Evolutionary conservation across 164 flowering plant species (phyloP), one percentile per base, ranked within the genome.

Genomic region (Stephania cephalantha): DNA sequence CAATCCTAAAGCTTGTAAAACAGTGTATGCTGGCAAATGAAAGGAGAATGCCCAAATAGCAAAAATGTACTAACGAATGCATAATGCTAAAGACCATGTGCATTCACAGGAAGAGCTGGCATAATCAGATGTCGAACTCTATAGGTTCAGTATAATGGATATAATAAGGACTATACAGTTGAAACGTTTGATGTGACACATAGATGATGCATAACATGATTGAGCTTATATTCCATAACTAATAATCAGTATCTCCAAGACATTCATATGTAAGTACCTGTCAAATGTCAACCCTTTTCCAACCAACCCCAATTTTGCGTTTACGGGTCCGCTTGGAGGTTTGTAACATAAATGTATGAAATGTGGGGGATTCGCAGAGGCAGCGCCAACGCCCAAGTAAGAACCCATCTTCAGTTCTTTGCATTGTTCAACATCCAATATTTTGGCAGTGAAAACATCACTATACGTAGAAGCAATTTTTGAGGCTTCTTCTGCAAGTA

Each of bases 241-340:
- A 35, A 35, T 35, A 35, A 35, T 35, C 42, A 35, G 42, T 35
- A 68, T 25, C 61, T 46, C 61, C 20, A n/a, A 25, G 70, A 65
- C 25, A 22, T 30, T 66, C 30, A 63, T 15, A 74, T 5, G 17
- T n/a, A 71, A 72, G 68, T 68, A 93, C 98, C 99, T 95, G 88
- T 95, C 99, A 85, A 95, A 95, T 9, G 99, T 95, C 81, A 95
- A 83, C 30, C 99, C 99, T 80, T 95, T 95, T 71, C 99, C 99
- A 73, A 95, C 98, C 70, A 92, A 85, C 0, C 81, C 99, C 84
- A 95, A 82, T 79, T 90, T 95, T 75, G 83, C 74, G 75, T 90
- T 93, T 69, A 82, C 88, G 63, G 90, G 79, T 67, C 99, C 98
- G 80, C 73, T 77, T 22, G 85, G 81, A 78, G 99, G 99, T 78